phyloP scores from a whole-genome alignment of 306 rosid species.

The Gleditsia sinensis region DNA sequence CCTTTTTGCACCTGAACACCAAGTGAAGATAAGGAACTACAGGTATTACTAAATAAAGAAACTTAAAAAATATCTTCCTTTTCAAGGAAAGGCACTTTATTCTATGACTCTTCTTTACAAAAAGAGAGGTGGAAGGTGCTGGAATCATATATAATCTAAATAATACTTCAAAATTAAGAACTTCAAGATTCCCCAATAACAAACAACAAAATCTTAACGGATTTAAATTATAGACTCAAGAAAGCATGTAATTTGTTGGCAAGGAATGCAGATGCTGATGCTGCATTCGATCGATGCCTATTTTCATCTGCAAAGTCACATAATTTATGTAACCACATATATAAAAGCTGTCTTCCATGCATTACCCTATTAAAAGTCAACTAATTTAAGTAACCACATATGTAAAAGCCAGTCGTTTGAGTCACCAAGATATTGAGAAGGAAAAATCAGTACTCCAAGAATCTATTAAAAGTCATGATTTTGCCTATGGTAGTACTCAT shows the following conservation, averaged over 20 bases:
- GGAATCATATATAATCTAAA: not conserved
- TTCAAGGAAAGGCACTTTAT: constrained; percentile 3
- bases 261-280: not conserved
- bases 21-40: constrained; percentile 24
- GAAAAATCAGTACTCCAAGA: no score
- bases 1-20: constrained; percentile 68
- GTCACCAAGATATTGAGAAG: no score
- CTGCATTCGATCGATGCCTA: not conserved
- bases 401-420: no score
- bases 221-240: not conserved
- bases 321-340: no score
- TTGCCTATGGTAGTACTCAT: no score
- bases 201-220: not conserved
- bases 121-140: not conserved
- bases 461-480: no score
- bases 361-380: no score
- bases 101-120: not conserved
- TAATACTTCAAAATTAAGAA: constrained; percentile 23
- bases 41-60: not conserved
- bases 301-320: not conserved
- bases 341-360: no score
- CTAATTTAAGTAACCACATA: not conserved
- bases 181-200: not conserved
- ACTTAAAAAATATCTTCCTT: constrained; percentile 4
- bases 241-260: not conserved